These are phyloP conservation scores for Pogostemon cablin DNA, from an alignment of 257 asterid species.

Conservation along the genomic window DNA sequence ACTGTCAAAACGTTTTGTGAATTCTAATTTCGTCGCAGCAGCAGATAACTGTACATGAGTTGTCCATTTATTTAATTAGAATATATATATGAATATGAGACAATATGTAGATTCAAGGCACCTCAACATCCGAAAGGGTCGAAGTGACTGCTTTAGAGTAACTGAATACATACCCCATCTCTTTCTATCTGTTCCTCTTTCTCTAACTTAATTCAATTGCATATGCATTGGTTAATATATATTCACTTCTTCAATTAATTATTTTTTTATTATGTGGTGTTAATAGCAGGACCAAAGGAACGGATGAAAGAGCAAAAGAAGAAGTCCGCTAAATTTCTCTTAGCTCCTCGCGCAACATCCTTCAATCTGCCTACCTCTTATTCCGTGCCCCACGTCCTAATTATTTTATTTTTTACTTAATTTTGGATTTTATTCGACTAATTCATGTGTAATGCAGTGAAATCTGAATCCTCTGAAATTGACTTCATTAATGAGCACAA, in stretches of 20 bases:
- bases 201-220: not conserved
- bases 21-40: no score
- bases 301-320: constrained; percentile 94
- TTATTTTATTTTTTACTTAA: not conserved
- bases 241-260: not conserved
- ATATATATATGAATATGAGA: no score
- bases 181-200: not conserved
- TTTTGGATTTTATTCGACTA: constrained; percentile 7
- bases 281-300: constrained; percentile 96
- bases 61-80: no score
- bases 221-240: not conserved
- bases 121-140: no score
- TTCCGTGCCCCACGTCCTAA: constrained; percentile 41
- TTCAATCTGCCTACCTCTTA: constrained; percentile 60
- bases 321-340: constrained; percentile 72
- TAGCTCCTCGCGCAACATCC: constrained; percentile 87
- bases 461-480: constrained; percentile 45
- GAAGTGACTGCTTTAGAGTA: no score
- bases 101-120: no score
- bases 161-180: no score
- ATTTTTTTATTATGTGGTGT: not conserved
- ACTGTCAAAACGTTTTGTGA: no score
- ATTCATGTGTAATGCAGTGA: constrained; percentile 39
- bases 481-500: constrained; percentile 58
- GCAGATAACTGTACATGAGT: no score